Evolutionary conservation across 164 flowering plant species (phyloP).

Genomic region (Annona cherimola): DNA sequence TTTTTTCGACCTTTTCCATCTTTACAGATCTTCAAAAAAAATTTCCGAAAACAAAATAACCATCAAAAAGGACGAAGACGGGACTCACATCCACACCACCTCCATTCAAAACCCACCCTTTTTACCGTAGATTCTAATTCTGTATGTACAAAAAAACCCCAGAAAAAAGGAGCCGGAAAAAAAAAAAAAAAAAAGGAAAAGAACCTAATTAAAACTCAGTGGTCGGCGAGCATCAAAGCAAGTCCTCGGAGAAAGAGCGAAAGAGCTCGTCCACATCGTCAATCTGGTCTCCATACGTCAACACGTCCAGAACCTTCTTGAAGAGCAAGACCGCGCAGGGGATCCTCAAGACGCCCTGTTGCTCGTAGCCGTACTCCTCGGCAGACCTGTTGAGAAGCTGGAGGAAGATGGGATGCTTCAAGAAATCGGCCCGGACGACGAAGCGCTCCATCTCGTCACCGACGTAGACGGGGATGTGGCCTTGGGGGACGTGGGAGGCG

Average conservation of each 20-base stretch:
- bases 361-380: constrained; percentile 89
- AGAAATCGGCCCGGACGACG: constrained; percentile 66
- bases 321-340: constrained; percentile 71
- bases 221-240: neutral
- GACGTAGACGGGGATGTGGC: constrained; percentile 85
- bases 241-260: neutral
- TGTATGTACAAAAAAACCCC: too few relatives aligned
- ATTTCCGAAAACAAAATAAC: too few relatives aligned
- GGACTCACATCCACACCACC: too few relatives aligned
- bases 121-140: too few relatives aligned
- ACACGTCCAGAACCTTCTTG: constrained; percentile 55
- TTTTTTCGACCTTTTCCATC: too few relatives aligned
- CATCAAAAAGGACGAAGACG: too few relatives aligned
- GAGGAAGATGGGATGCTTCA: constrained; percentile 72
- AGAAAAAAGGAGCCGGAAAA: neutral
- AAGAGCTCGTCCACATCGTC: neutral
- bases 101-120: too few relatives aligned
- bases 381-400: constrained; percentile 63
- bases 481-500: constrained; percentile 48
- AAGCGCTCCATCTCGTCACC: constrained; percentile 94
- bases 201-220: neutral
- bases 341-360: constrained; percentile 74
- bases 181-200: neutral
- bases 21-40: too few relatives aligned
- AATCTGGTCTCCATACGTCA: constrained; percentile 34